A percentile compares a stretch with the other conserved stretches of the same genome.
These are phyloP conservation scores for Kodamaea anthophila DNA, from an alignment of 1,139 yeast species.

Conservation along the genomic window DNA sequence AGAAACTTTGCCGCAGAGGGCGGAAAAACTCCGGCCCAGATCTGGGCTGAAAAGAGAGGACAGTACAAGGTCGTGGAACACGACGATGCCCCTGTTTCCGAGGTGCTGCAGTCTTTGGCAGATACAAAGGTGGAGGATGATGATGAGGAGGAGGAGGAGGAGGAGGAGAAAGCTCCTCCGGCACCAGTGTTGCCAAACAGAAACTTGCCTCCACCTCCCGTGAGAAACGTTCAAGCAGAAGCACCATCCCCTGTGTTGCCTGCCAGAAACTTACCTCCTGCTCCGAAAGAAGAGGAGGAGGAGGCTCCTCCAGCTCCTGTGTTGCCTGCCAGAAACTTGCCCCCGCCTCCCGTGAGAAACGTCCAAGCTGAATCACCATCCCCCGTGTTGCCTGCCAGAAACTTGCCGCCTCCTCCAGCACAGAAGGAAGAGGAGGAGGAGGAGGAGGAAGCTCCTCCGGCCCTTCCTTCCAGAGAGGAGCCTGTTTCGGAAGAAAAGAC, in stretches of 20 bases:
- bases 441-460: conserved; percentile 16
- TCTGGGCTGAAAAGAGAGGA: conserved; percentile 92
- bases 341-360: conserved; percentile 7
- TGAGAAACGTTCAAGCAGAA: conserved; percentile 2
- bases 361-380: conserved; percentile 11
- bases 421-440: too few relatives aligned
- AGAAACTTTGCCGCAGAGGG: conserved; percentile 65
- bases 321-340: conserved; percentile 10
- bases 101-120: conserved; percentile 8
- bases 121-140: conserved; percentile 13
- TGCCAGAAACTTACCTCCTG: conserved; percentile 4
- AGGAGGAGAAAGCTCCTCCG: conserved; percentile 13
- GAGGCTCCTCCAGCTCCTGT: conserved; percentile 6
- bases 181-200: conserved; percentile 23
- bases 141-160: conserved; percentile 18
- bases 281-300: conserved; percentile 10
- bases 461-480: conserved; percentile 20
- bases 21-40: conserved; percentile 91
- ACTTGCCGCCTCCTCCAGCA: conserved; percentile 11
- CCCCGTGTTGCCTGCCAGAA: conserved; percentile 8
- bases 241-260: background rate
- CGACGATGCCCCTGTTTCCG: conserved; percentile 17
- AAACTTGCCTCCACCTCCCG: conserved; percentile 13
- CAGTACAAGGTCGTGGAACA: conserved; percentile 41
- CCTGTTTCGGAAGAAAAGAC: conserved; percentile 18